Base-by-base conservation (phyloP, 306 rosid genomes). In the Cicer cuneatum region DNA sequence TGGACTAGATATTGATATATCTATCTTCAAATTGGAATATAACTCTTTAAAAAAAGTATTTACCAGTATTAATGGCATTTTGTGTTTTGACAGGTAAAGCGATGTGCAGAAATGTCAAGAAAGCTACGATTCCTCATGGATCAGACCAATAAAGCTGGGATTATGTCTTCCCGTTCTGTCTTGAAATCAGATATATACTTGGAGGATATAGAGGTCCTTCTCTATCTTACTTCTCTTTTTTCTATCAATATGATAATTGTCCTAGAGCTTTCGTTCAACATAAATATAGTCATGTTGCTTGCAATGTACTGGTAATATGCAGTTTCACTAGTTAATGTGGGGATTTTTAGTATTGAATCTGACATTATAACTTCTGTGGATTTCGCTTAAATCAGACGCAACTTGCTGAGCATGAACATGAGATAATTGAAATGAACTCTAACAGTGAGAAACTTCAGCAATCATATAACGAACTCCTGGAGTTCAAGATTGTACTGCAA, bases 41-140 rank as follows among this genome's bases (percentile, higher is more conserved):
- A 29, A 29, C 35, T 29, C 18, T 41, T 46, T 13, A 39, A 58
- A 58, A 29, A 11, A 21, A 6, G 14, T 46, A 5, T 14, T 65
- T 11, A 14, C 49, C 63, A 11, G 46, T 75, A 45, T 62, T 57
- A 52, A 60, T 16, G 61, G n/a, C 56, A 70, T 79, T 89, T 78
- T 75, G 54, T 37, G 65, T 75, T 75, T 64, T 60, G 81, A 57
- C 85, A 95, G 99, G 99, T 95, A 67, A 95, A 95, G 85, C 87
- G 98, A 74, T 95, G 99, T 85, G 97, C 93, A 37, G 99, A 95
- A 86, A 95, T 95, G 99, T 92, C 92, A 78, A 90, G 99, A 82
- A 95, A 92, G 88, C 86, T 95, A 66, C 86, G 97, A 11, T 87
- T 92, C 81, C 84, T 92, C 79, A 95, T 88, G 83, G 99, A 95